Conservation (phyloP, 2,329 filamentous ascomycete genomes). For the Zopfia rhizophila region DNA sequence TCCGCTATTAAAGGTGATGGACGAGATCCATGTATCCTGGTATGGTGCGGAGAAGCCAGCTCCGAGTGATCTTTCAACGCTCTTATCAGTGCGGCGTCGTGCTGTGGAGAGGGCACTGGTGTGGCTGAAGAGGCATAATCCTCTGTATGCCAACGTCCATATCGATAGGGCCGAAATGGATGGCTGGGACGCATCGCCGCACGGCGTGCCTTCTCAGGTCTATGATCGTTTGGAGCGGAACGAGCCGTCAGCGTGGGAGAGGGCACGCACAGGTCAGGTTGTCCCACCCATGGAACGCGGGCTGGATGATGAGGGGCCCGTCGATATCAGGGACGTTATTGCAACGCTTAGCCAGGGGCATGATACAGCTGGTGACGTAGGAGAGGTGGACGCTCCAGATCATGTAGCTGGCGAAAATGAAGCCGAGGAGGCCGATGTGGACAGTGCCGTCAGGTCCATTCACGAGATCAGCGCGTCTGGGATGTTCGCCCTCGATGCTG, state of each 20-base stretch:
- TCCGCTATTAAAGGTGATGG: no score
- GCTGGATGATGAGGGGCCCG: background rate
- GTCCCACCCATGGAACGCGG: slow-evolving; percentile 11
- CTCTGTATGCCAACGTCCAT: background rate
- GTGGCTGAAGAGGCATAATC: slow-evolving; percentile 7
- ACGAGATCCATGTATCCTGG: no score
- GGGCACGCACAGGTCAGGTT: slow-evolving; percentile 4
- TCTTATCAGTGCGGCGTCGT: slow-evolving; percentile 2
- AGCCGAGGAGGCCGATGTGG: no score
- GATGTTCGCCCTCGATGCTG: slow-evolving; percentile 8
- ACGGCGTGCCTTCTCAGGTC: slow-evolving; percentile 6
- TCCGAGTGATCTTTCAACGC: slow-evolving; percentile 6
- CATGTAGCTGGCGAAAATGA: no score
- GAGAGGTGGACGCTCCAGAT: no score
- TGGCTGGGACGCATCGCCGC: slow-evolving; percentile 1
- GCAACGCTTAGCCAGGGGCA: slow-evolving; percentile 1
- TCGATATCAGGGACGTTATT: slow-evolving; percentile 7
- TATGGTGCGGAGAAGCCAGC: no score
- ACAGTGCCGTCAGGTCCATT: no score
- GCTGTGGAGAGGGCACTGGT: slow-evolving; percentile 2
- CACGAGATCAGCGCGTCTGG: slow-evolving; percentile 9
- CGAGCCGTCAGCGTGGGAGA: slow-evolving; percentile 5
- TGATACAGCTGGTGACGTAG: no score
- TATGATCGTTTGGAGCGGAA: slow-evolving; percentile 1
- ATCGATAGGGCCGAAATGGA: slow-evolving; percentile 5